Evolutionary conservation across 805 yeast species (phyloP).

Genomic region (Pichia scutulata): DNA sequence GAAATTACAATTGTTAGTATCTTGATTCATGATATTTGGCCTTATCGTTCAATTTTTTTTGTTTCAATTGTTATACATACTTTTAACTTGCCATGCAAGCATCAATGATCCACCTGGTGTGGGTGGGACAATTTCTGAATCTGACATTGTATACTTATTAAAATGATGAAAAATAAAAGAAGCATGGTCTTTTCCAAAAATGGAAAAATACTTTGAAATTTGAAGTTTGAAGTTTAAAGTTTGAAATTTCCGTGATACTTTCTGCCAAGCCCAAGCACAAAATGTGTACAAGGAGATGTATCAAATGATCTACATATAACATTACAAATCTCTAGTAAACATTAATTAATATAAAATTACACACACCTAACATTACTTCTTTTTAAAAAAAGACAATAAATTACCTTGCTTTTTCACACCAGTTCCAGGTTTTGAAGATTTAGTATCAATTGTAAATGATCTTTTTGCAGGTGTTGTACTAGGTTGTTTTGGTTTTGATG

Average conservation of each 20-base stretch:
- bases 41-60: too few species aligned
- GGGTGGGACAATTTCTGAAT: slow-evolving; percentile 11
- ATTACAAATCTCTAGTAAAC: not conserved
- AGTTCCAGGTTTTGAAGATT: slow-evolving; percentile 1
- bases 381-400: slow-evolving; percentile 28
- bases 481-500: not conserved
- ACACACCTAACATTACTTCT: slow-evolving; percentile 7
- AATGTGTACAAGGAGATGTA: too few species aligned
- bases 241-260: not conserved
- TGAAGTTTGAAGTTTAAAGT: too few species aligned
- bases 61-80: slow-evolving; percentile 25
- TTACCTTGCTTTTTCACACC: slow-evolving; percentile 18
- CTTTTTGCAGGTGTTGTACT: not conserved
- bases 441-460: slow-evolving; percentile 1
- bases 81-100: slow-evolving; percentile 67
- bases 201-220: too few species aligned
- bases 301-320: not conserved
- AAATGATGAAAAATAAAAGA: not conserved
- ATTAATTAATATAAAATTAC: not conserved
- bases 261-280: not conserved
- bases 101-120: slow-evolving; percentile 48
- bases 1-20: not conserved
- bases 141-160: not conserved
- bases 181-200: too few species aligned
- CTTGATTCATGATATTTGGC: too few species aligned